Conservation (phyloP, 441 rosid genomes). For the Populus trichocarpa region DNA sequence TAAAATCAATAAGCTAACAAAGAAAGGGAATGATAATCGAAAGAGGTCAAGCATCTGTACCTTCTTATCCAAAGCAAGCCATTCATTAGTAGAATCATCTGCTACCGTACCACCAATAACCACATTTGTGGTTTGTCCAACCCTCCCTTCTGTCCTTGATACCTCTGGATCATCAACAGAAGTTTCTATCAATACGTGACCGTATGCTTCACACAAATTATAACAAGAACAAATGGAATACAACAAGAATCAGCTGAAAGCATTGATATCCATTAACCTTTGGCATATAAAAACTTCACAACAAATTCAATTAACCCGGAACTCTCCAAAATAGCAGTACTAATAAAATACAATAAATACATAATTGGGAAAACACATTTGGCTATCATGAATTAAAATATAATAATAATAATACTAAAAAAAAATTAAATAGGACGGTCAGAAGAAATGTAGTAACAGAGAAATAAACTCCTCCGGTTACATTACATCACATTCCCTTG, state of each 20-base stretch:
- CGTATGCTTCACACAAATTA: background rate
- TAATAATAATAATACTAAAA: no score
- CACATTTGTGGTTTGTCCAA: conserved; percentile 88
- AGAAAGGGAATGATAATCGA: background rate
- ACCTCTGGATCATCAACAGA: conserved; percentile 50
- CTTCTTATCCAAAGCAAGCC: conserved; percentile 96
- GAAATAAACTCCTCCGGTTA: background rate
- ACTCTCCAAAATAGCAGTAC: no score
- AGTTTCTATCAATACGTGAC: conserved; percentile 2
- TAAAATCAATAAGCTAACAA: background rate
- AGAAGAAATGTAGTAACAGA: background rate
- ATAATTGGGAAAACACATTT: no score
- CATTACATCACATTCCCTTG: background rate
- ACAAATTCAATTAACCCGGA: no score
- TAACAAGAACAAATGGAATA: background rate
- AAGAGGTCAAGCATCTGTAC: conserved; percentile 26
- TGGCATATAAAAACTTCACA: no score
- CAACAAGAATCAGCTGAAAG: background rate
- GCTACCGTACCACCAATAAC: conserved; percentile 90
- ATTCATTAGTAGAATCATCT: conserved; percentile 82
- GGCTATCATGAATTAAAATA: no score
- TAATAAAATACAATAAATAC: no score
- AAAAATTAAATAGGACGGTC: background rate
- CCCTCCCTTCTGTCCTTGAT: conserved; percentile 87
- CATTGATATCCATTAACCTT: no score